A percentile compares a stretch with the other conserved stretches of the same genome.
These are phyloP conservation scores for Ettlia oleoabundans DNA, from an alignment of 139 green algal genomes.

Conservation along the genomic window DNA sequence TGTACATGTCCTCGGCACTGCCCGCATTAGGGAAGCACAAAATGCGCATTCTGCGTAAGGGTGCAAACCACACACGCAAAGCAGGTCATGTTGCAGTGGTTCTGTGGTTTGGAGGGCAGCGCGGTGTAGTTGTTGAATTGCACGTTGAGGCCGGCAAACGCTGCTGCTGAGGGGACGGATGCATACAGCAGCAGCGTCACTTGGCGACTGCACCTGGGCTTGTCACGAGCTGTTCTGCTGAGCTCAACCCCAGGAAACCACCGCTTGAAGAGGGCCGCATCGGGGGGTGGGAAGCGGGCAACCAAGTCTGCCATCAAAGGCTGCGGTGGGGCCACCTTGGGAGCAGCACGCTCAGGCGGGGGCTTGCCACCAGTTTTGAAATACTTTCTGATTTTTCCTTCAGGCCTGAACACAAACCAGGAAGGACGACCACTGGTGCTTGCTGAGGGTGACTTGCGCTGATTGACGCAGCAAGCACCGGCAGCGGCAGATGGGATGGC, in stretches of 20 bases:
- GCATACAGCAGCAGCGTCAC: not conserved
- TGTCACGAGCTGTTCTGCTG: slow-evolving; percentile 42
- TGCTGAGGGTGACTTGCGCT: not conserved
- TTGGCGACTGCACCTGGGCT: slow-evolving; percentile 40
- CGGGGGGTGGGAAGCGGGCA: slow-evolving; percentile 17
- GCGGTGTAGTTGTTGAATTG: not conserved
- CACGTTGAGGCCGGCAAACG: not conserved
- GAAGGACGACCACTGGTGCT: not conserved
- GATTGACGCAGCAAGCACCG: not conserved
- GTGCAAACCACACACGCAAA: not conserved
- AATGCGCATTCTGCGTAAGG: slow-evolving; percentile 54
- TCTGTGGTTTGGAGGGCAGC: not conserved
- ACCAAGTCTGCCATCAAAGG: not conserved
- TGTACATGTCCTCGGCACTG: slow-evolving; percentile 91
- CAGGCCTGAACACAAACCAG: slow-evolving; percentile 35
- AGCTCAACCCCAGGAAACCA: slow-evolving; percentile 68
- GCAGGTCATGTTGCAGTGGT: too few relatives aligned
- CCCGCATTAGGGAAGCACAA: slow-evolving; percentile 82
- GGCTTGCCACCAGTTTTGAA: slow-evolving; percentile 10
- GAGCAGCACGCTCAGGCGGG: not conserved
- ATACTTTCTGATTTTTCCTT: slow-evolving; percentile 43
- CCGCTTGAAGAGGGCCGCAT: slow-evolving; percentile 34
- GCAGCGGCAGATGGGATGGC: not conserved
- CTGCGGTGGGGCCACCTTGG: not conserved
- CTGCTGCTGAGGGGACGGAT: not conserved